phyloP scores from a whole-genome alignment of 305 asterid species.

The Caryopteris hybrid region DNA sequence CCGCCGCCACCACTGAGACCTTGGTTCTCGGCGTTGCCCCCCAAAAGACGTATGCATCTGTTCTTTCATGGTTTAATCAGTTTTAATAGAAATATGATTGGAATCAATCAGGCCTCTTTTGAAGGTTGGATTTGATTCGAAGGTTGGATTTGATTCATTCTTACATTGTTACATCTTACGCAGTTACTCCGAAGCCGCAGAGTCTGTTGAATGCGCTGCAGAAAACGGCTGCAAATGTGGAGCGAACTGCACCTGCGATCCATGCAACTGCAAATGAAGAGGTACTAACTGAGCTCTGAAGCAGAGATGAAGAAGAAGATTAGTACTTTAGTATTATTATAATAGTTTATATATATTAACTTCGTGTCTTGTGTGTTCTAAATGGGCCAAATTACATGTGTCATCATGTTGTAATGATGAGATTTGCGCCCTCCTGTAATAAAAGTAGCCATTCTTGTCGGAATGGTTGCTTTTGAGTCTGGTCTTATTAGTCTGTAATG shows the following conservation, averaged over 20 bases:
- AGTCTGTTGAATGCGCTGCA: constrained; percentile 32
- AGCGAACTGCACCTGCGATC: constrained; percentile 65
- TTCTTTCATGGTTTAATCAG: background rate
- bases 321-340: background rate
- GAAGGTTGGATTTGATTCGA: background rate
- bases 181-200: constrained; percentile 30
- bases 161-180: background rate
- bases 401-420: constrained; percentile 15
- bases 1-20: constrained; percentile 33
- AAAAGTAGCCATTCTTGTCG: constrained; percentile 12
- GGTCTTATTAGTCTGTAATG: background rate
- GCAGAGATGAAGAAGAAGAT: constrained; percentile 33
- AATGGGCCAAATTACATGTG: background rate
- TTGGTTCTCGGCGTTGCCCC: constrained; percentile 53
- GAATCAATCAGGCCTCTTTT: no score
- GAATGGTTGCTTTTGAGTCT: constrained; percentile 18
- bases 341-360: background rate
- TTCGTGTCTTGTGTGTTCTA: constrained; percentile 1
- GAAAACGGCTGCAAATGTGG: constrained; percentile 87
- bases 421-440: constrained; percentile 15
- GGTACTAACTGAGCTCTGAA: background rate
- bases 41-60: constrained; percentile 28
- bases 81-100: no score
- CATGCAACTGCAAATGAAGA: constrained; percentile 73
- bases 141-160: background rate